Conservation (phyloP, 495 filamentous ascomycete genomes). For the Tuber microsphaerosporum region DNA sequence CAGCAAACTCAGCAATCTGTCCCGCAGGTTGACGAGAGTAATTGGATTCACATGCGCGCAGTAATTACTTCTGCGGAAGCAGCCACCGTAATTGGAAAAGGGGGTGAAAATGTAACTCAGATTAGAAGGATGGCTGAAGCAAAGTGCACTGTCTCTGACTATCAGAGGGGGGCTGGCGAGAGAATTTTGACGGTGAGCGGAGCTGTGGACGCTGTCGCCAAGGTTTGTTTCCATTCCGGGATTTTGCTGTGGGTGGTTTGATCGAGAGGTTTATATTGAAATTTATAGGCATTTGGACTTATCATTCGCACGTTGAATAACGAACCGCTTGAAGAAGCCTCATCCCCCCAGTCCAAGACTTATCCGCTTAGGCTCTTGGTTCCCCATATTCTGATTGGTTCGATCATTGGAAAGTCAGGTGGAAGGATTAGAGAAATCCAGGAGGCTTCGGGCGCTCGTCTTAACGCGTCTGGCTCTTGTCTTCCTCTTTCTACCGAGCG, state of each 20-base stretch:
- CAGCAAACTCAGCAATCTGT: slow-evolving; percentile 49
- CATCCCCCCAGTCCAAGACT: slow-evolving; percentile 87
- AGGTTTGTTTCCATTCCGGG: slow-evolving; percentile 55
- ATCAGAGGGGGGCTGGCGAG: slow-evolving; percentile 90
- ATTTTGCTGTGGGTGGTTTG: slow-evolving; percentile 11
- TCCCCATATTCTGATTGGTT: slow-evolving; percentile 93
- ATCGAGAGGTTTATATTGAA: slow-evolving; percentile 14
- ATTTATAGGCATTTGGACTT: slow-evolving; percentile 77
- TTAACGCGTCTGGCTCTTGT: slow-evolving; percentile 92
- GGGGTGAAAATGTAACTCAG: slow-evolving; percentile 93
- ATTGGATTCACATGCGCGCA: slow-evolving; percentile 92
- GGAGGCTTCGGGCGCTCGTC: slow-evolving; percentile 88
- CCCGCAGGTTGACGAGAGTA: slow-evolving; percentile 72
- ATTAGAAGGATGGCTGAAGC: slow-evolving; percentile 86
- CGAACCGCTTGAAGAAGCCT: slow-evolving; percentile 77
- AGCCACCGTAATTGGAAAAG: slow-evolving; percentile 96
- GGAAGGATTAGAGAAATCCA: slow-evolving; percentile 96
- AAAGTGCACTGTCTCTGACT: slow-evolving; percentile 98
- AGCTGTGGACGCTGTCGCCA: slow-evolving; percentile 88
- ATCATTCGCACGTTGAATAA: slow-evolving; percentile 98
- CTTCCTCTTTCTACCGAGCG: slow-evolving; percentile 90
- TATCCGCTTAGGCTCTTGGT: slow-evolving; percentile 93
- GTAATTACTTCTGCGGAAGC: slow-evolving; percentile 95
- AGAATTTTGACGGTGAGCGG: slow-evolving; percentile 95
- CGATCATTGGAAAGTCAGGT: slow-evolving; percentile 95